Evolutionary conservation across 108 stramenopile species (phyloP).

Genomic region (Cyclotella atomus): DNA sequence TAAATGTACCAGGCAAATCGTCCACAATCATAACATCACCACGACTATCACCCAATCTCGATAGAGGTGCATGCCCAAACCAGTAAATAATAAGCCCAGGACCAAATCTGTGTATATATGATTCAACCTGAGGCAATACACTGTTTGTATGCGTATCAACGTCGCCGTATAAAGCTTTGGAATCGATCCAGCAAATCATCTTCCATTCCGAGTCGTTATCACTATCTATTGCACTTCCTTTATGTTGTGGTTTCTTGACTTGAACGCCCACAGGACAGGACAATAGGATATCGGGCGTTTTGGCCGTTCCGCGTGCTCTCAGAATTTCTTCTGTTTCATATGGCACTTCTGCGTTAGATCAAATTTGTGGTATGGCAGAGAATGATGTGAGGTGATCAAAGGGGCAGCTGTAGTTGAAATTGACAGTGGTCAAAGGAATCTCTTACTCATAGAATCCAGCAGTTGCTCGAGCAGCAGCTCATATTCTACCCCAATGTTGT

Average conservation of each 20-base stretch:
- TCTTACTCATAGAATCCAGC: constrained; percentile 58
- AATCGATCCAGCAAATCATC: constrained; percentile 88
- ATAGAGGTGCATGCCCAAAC: constrained; percentile 88
- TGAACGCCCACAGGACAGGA: constrained; percentile 54
- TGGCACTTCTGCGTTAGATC: constrained; percentile 81
- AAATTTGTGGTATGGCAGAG: too few species aligned
- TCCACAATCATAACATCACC: constrained; percentile 72
- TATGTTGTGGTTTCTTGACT: constrained; percentile 2
- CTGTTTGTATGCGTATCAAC: constrained; percentile 67
- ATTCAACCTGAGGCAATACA: constrained; percentile 81
- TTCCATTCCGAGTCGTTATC: constrained; percentile 69
- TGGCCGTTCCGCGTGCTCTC: constrained; percentile 68
- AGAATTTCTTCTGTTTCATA: constrained; percentile 85
- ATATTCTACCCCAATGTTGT: constrained; percentile 77
- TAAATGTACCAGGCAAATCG: constrained; percentile 60
- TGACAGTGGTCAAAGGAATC: too few species aligned
- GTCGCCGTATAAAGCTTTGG: constrained; percentile 87
- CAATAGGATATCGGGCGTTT: constrained; percentile 81
- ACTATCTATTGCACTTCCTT: constrained; percentile 8
- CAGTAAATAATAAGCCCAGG: constrained; percentile 84
- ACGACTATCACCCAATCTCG: constrained; percentile 60
- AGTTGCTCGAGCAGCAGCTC: constrained; percentile 69
- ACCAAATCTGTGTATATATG: constrained; percentile 85
- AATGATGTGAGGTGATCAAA: too few species aligned
- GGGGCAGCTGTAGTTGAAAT: too few species aligned